These are phyloP conservation scores for Ascochyta lentis DNA, from an alignment of 2,329 filamentous ascomycete genomes.

Conservation along the genomic window DNA sequence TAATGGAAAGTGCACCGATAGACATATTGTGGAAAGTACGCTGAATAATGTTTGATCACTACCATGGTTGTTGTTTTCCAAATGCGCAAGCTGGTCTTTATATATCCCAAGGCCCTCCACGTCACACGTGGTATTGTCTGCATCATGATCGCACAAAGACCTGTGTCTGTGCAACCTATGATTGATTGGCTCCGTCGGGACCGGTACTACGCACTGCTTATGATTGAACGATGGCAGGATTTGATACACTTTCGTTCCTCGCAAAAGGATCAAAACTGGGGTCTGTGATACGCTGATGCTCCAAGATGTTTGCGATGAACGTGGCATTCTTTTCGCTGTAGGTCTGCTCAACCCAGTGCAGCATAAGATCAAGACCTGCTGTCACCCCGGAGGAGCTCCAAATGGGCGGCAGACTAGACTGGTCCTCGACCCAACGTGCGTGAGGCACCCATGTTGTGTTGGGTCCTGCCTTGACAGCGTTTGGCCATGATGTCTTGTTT, in stretches of 20 bases:
- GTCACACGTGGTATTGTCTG: slow-evolving; percentile 1
- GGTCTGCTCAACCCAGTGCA: slow-evolving; percentile 60
- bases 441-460: slow-evolving; percentile 64
- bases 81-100: neutral
- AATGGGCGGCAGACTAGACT: slow-evolving; percentile 55
- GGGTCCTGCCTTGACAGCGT: slow-evolving; percentile 55
- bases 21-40: neutral
- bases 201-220: neutral
- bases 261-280: slow-evolving; percentile 63
- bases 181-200: neutral
- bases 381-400: slow-evolving; percentile 70
- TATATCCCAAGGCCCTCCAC: too few relatives aligned
- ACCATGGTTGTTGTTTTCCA: neutral
- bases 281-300: slow-evolving; percentile 63
- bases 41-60: neutral
- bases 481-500: slow-evolving; percentile 52
- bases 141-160: neutral
- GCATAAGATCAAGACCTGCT: slow-evolving; percentile 66
- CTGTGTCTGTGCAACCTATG: neutral
- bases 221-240: neutral
- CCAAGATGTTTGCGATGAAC: slow-evolving; percentile 59
- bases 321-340: slow-evolving; percentile 62
- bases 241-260: slow-evolving; percentile 23
- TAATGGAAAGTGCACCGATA: neutral
- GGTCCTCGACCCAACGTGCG: slow-evolving; percentile 70